Percentiles rank a stretch among this genome's conserved stretches.
These are phyloP conservation scores for Cubamyces sp. DNA, from an alignment of 768 basidiomycete species.

Conservation along the genomic window DNA sequence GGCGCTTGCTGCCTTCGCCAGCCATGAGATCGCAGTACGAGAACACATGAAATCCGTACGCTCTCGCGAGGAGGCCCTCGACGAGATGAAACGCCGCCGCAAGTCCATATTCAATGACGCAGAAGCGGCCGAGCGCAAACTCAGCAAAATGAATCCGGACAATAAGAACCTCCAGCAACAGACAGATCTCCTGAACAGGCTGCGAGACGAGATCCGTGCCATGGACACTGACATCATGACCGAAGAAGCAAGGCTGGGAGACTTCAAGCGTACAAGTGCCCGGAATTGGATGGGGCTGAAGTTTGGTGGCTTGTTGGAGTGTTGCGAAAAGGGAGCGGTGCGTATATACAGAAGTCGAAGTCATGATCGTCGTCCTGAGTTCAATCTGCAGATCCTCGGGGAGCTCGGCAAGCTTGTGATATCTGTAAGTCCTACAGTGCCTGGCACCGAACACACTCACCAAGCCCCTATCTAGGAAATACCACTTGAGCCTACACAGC, in stretches of 20 bases:
- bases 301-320: slow-evolving; percentile 85
- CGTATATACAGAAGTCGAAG: slow-evolving; percentile 18
- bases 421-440: slow-evolving; percentile 28
- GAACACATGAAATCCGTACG: slow-evolving; percentile 80
- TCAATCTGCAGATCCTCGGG: slow-evolving; percentile 48
- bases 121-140: slow-evolving; percentile 84
- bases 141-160: slow-evolving; percentile 87
- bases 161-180: slow-evolving; percentile 82
- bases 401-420: slow-evolving; percentile 59
- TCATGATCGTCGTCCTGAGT: slow-evolving; percentile 1
- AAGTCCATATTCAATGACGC: slow-evolving; percentile 69
- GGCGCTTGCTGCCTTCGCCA: slow-evolving; percentile 70
- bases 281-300: slow-evolving; percentile 79
- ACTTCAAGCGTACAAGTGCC: slow-evolving; percentile 77
- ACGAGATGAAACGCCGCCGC: slow-evolving; percentile 73
- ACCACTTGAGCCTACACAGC: slow-evolving; percentile 77
- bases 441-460: not conserved
- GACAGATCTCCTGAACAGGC: slow-evolving; percentile 67
- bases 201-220: slow-evolving; percentile 75
- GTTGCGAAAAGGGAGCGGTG: slow-evolving; percentile 76
- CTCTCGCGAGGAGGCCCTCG: slow-evolving; percentile 81
- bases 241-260: slow-evolving; percentile 79
- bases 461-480: slow-evolving; percentile 58
- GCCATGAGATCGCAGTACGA: slow-evolving; percentile 70
- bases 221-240: slow-evolving; percentile 84